A percentile compares a stretch with the other conserved stretches of the same genome.
Conservation (phyloP, 1,284 basidiomycete species). For the Blastosporella zonata region DNA sequence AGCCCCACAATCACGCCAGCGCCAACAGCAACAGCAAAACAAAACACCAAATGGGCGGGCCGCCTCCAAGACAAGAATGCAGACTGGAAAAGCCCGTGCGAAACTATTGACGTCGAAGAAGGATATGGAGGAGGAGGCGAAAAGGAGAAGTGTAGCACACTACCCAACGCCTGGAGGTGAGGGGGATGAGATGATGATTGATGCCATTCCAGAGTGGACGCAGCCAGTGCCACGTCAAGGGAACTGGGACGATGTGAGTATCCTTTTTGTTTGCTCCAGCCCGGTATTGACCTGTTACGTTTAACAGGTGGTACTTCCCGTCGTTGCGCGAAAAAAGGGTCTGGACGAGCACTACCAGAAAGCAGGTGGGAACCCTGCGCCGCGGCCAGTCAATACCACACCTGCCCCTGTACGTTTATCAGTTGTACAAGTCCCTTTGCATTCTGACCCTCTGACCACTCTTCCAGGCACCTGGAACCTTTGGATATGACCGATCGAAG, state of each 20-base stretch:
- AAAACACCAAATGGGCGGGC: constrained; percentile 21
- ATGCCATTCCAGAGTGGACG: constrained; percentile 78
- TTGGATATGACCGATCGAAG: constrained; percentile 69
- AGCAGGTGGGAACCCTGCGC: constrained; percentile 59
- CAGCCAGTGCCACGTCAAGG: constrained; percentile 61
- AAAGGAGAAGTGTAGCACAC: constrained; percentile 49
- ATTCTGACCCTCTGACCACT: constrained; percentile 13
- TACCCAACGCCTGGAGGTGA: constrained; percentile 58
- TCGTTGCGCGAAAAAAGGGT: constrained; percentile 81
- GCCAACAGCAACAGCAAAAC: constrained; percentile 15
- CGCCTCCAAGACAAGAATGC: constrained; percentile 32
- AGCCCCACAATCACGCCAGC: constrained; percentile 21
- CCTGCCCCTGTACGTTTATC: constrained; percentile 52
- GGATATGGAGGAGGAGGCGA: constrained; percentile 30
- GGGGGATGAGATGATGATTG: constrained; percentile 39
- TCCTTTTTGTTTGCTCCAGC: background rate
- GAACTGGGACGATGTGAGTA: constrained; percentile 76
- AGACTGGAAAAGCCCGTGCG: constrained; percentile 30
- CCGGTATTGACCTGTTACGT: constrained; percentile 2
- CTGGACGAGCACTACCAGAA: constrained; percentile 64
- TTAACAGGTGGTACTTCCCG: constrained; percentile 45
- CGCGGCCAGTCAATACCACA: constrained; percentile 37
- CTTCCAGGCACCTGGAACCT: constrained; percentile 74
- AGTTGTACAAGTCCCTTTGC: constrained; percentile 3
- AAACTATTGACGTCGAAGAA: constrained; percentile 30